Evolutionary conservation across 768 basidiomycete species (phyloP).

Genomic region (Trametes cinnabarina): DNA sequence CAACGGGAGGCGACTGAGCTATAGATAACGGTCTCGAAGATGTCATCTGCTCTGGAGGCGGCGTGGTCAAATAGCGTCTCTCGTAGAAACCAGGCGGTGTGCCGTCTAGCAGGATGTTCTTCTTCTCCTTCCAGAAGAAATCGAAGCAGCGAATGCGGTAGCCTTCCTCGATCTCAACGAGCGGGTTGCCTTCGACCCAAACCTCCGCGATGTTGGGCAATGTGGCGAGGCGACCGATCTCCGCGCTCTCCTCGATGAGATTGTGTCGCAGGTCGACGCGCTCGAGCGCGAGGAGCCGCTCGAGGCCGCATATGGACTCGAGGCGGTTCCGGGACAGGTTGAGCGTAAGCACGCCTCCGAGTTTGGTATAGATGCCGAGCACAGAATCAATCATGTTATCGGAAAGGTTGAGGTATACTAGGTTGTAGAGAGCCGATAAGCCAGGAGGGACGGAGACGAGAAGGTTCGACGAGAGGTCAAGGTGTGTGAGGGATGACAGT

Average conservation of each 20-base stretch:
- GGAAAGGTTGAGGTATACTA: conserved; percentile 89
- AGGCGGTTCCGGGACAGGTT: conserved; percentile 86
- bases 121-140: conserved; percentile 83
- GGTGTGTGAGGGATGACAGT: conserved; percentile 72
- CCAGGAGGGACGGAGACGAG: conserved; percentile 84
- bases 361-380: conserved; percentile 76
- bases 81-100: conserved; percentile 68
- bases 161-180: conserved; percentile 64
- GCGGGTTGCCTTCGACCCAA: conserved; percentile 83
- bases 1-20: conserved; percentile 57
- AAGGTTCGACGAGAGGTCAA: conserved; percentile 90
- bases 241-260: conserved; percentile 74
- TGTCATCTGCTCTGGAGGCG: conserved; percentile 51
- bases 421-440: conserved; percentile 69
- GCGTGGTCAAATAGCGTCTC: conserved; percentile 51
- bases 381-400: conserved; percentile 98
- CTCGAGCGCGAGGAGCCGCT: conserved; percentile 82
- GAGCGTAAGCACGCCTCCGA: conserved; percentile 74
- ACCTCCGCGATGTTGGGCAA: conserved; percentile 79
- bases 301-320: conserved; percentile 92
- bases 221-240: conserved; percentile 77
- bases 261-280: conserved; percentile 83
- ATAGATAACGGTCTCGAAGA: conserved; percentile 48
- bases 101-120: conserved; percentile 74
- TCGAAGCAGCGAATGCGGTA: conserved; percentile 81